A percentile compares a stretch with the other conserved stretches of the same genome.
Evolutionary conservation across 805 yeast species (phyloP).

Genomic region (Metschnikowia hibisci): DNA sequence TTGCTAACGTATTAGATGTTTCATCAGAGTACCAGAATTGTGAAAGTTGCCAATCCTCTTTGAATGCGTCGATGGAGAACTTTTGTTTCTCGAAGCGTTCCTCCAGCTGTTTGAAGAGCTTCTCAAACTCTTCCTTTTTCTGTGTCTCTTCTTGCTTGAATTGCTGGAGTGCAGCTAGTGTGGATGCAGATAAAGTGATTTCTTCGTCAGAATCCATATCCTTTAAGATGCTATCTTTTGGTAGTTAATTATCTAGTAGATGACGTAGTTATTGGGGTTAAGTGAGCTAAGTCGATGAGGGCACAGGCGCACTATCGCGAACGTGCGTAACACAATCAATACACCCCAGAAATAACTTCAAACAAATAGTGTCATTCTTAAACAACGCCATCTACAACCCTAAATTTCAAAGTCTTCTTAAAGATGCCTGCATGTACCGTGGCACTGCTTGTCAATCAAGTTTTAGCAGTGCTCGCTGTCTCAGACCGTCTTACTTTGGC

Average conservation of each 20-base stretch:
- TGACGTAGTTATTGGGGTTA: background rate
- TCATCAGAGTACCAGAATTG: slow-evolving; percentile 85
- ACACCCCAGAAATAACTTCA: background rate
- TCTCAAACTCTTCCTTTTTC: slow-evolving; percentile 52
- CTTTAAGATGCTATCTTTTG: background rate
- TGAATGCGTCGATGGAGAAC: slow-evolving; percentile 65
- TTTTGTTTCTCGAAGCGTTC: slow-evolving; percentile 42
- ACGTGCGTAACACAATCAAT: background rate
- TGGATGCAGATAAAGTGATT: slow-evolving; percentile 45
- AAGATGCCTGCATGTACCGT: slow-evolving; percentile 18
- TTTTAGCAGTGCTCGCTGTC: slow-evolving; percentile 16
- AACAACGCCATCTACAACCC: background rate
- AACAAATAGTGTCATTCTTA: background rate
- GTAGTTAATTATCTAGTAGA: background rate
- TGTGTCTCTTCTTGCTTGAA: slow-evolving; percentile 62
- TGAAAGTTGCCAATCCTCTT: slow-evolving; percentile 92
- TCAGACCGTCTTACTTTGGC: slow-evolving; percentile 14
- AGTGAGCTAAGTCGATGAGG: background rate
- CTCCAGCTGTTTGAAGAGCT: slow-evolving; percentile 55
- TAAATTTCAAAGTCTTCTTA: too few relatives aligned
- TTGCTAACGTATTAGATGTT: slow-evolving; percentile 67
- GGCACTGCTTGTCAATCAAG: slow-evolving; percentile 13
- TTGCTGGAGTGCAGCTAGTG: slow-evolving; percentile 57
- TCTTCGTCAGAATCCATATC: slow-evolving; percentile 42
- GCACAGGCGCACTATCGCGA: slow-evolving; percentile 6